Evolutionary conservation across 2,329 filamentous ascomycete species (phyloP).

Genomic region (Alternaria gaisen): DNA sequence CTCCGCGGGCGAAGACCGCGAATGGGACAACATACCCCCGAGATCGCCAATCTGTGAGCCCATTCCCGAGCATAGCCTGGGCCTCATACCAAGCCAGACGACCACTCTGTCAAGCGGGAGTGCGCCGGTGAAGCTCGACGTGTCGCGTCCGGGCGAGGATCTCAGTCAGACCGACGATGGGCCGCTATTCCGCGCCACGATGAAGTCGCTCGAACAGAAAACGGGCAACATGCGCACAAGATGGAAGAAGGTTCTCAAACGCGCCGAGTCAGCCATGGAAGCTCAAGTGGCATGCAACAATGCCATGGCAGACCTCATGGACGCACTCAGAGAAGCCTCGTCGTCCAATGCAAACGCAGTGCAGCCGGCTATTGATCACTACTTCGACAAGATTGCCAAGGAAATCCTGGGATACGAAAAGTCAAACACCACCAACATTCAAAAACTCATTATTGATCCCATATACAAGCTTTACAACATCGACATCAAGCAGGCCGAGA

Average conservation of each 20-base stretch:
- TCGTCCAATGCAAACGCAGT: constrained; percentile 94
- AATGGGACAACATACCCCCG: constrained; percentile 54
- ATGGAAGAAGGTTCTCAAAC: constrained; percentile 96
- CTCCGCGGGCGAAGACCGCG: constrained; percentile 63
- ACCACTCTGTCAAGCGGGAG: constrained; percentile 48
- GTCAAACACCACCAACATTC: constrained; percentile 82
- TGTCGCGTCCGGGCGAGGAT: constrained; percentile 86
- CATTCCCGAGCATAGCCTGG: constrained; percentile 59
- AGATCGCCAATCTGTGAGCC: constrained; percentile 58
- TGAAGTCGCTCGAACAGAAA: constrained; percentile 96
- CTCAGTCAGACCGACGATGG: constrained; percentile 86
- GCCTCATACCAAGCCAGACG: constrained; percentile 53
- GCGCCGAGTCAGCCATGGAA: constrained; percentile 85
- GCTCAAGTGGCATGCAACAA: constrained; percentile 88
- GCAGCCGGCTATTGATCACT: constrained; percentile 96
- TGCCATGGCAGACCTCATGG: constrained; percentile 81
- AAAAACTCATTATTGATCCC: constrained; percentile 94
- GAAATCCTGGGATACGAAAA: constrained; percentile 90
- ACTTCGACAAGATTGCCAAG: constrained; percentile 94
- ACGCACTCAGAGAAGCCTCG: constrained; percentile 85
- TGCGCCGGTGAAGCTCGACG: constrained; percentile 76
- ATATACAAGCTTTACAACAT: constrained; percentile 89
- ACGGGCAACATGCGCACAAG: constrained; percentile 91
- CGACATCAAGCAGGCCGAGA: constrained; percentile 97
- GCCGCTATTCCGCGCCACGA: constrained; percentile 92